Base-by-base conservation (phyloP, 2,329 filamentous ascomycete species). In the Arthroderma uncinatum region DNA sequence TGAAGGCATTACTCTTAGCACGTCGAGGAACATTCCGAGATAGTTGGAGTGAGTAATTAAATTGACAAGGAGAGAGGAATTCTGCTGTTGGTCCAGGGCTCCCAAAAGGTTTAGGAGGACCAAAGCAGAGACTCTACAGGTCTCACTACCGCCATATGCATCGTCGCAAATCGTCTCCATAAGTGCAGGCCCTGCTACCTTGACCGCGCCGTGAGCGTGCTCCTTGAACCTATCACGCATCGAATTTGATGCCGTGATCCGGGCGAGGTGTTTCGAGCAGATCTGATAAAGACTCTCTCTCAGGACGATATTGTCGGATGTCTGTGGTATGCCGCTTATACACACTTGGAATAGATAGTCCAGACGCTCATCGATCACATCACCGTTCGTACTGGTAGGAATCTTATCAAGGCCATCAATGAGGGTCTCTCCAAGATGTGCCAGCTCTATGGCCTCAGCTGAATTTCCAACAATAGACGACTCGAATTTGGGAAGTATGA, bases 121-220 rank as follows among this genome's bases (percentile, higher is more conserved):
- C 44, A 97, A 77, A 9, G 93, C 90, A 0, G 92, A 86, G 2
- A 94, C 84, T 67, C 94, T 87, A 70, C 89, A 94, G 10, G 79
- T 81, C 37, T 87, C 81, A 66, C 92, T 86, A 39, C 90, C 89
- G 59, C 86, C 84, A 69, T 91, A 92, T 19, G 90, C 91, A 73
- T 98, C 93, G 66, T 98, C 93, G 67, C 91, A 96, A 44, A 96
- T 79, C 25, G 89, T 83, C 64, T 92, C 89, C 59, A 97, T 80
- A 39, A 97, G 77, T 56, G 87, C 81, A 65, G 89, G 87, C 39
- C 93, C 91, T 47, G 89, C 84, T 3, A 85, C 82, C 69, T 88
- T 89, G 63, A 94, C 79, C 0, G 87, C 85, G 67, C 87, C 80
- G 40, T 83, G 78, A 52, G 44, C 86, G 59, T 65, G 48, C 61